Conservation (phyloP, 768 basidiomycete species). For the Asterophora parasitica region DNA sequence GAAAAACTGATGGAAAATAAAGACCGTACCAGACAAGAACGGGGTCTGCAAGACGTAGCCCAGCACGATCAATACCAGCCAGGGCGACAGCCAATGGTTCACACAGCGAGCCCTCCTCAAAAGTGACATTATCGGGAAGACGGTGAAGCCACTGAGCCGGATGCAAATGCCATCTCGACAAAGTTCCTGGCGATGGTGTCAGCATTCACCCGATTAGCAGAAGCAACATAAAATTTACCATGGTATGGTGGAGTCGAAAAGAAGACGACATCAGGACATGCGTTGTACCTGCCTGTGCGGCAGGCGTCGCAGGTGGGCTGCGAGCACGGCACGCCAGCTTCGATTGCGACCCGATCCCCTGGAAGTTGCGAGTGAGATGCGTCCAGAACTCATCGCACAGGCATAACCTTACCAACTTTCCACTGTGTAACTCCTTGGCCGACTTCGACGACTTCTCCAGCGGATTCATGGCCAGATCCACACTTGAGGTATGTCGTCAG, state of each 20-base stretch:
- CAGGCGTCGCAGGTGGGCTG: conserved; percentile 57
- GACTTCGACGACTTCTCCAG: conserved; percentile 60
- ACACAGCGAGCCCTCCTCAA: conserved; percentile 65
- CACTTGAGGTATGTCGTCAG: conserved; percentile 33
- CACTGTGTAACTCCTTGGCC: conserved; percentile 64
- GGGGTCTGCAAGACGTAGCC: conserved; percentile 61
- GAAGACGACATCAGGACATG: conserved; percentile 56
- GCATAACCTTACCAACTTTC: conserved; percentile 53
- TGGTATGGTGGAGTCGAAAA: conserved; percentile 73
- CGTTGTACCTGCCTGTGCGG: conserved; percentile 62
- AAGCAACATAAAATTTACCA: too few relatives aligned
- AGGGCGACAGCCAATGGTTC: conserved; percentile 65
- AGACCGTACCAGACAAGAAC: conserved; percentile 50
- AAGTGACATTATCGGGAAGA: conserved; percentile 56
- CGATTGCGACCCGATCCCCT: conserved; percentile 68
- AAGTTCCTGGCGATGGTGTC: too few relatives aligned
- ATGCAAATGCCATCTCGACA: conserved; percentile 63
- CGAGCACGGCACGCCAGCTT: conserved; percentile 66
- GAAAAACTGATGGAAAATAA: not conserved
- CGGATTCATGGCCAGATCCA: conserved; percentile 68
- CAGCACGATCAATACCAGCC: conserved; percentile 62
- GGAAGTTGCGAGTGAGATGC: too few relatives aligned
- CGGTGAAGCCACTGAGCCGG: conserved; percentile 66
- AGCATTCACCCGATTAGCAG: too few relatives aligned
- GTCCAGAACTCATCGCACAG: too few relatives aligned